phyloP scores from a whole-genome alignment of 2,329 filamentous ascomycete species.

The Apiospora malaysiana region DNA sequence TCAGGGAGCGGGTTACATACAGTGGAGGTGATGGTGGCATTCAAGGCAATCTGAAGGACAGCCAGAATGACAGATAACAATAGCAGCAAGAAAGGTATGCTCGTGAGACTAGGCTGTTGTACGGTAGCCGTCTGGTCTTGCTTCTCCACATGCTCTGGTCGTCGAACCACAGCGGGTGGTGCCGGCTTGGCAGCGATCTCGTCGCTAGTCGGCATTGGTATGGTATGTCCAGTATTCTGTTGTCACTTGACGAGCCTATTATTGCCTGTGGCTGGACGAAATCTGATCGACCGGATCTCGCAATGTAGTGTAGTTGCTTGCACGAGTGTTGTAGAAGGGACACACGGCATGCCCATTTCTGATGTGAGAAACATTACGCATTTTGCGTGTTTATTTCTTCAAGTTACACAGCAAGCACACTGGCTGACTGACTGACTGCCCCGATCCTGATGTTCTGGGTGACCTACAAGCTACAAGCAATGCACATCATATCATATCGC shows the following conservation, averaged over 20 bases:
- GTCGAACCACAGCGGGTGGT: neutral
- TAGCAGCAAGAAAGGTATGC: slow-evolving; percentile 27
- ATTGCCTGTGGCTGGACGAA: neutral
- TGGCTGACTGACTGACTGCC: neutral
- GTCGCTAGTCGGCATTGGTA: neutral
- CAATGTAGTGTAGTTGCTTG: neutral
- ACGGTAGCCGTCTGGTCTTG: neutral
- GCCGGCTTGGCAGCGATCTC: neutral
- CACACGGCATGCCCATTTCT: neutral
- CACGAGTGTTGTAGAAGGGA: neutral
- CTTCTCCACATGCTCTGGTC: neutral
- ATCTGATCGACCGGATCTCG: neutral
- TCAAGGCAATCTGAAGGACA: slow-evolving; percentile 30
- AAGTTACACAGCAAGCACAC: no score
- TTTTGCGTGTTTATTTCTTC: neutral
- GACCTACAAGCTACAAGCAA: neutral
- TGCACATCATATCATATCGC: neutral
- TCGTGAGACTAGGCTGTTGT: slow-evolving; percentile 23
- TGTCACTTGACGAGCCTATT: no score
- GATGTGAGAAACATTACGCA: neutral
- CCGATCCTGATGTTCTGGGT: neutral
- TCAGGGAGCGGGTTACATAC: slow-evolving; percentile 23
- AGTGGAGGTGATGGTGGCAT: slow-evolving; percentile 31
- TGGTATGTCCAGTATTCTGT: neutral
- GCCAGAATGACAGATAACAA: slow-evolving; percentile 29